A percentile compares a stretch with the other conserved stretches of the same genome.
These are phyloP conservation scores for Podila epigama DNA, from an alignment of 192 early-diverging fungal genomes.

Conservation along the genomic window DNA sequence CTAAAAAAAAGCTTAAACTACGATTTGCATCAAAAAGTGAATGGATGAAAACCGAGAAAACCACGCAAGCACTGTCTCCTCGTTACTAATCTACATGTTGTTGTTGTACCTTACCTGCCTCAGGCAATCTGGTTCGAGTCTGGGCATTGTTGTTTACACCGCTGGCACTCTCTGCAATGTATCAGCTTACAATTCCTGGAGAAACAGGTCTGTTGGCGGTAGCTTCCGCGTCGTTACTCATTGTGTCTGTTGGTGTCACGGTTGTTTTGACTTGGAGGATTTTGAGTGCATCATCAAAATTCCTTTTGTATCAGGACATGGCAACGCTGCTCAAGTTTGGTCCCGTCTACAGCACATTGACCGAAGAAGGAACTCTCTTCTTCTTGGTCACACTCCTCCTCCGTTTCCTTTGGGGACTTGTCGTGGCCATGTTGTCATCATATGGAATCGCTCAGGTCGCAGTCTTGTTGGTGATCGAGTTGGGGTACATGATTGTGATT, in stretches of 20 bases:
- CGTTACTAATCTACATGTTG: neutral
- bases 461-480: slow-evolving; percentile 47
- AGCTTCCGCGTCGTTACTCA: slow-evolving; percentile 36
- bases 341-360: slow-evolving; percentile 55
- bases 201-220: slow-evolving; percentile 34
- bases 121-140: slow-evolving; percentile 53
- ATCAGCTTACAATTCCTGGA: slow-evolving; percentile 54
- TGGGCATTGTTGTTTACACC: slow-evolving; percentile 52
- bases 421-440: slow-evolving; percentile 50
- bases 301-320: slow-evolving; percentile 47
- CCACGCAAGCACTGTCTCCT: neutral
- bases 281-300: slow-evolving; percentile 35
- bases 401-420: slow-evolving; percentile 46
- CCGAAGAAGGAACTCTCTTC: slow-evolving; percentile 48
- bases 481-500: slow-evolving; percentile 47
- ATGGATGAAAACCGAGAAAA: neutral
- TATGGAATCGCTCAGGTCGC: slow-evolving; percentile 55
- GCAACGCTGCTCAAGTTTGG: slow-evolving; percentile 52
- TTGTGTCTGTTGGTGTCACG: slow-evolving; percentile 36
- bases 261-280: slow-evolving; percentile 49
- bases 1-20: neutral
- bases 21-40: neutral
- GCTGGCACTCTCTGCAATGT: slow-evolving; percentile 50
- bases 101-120: neutral
- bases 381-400: slow-evolving; percentile 42